Base-by-base conservation (phyloP, 495 filamentous ascomycete species). In the Tetracladium marchalianum region DNA sequence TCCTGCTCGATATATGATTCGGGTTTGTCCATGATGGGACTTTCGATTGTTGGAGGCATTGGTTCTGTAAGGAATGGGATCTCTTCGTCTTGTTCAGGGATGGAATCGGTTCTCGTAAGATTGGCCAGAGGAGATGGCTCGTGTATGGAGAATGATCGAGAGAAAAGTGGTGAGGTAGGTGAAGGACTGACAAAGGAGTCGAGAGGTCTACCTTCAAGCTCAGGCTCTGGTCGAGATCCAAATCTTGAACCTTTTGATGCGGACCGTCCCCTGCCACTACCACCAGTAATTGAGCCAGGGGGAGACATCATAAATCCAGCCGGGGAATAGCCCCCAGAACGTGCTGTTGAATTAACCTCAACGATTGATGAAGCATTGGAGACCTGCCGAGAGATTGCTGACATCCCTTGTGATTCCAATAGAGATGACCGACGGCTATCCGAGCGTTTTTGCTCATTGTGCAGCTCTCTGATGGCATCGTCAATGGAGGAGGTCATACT, bases 401-500 rank as follows among this genome's bases (percentile, higher is more conserved):
- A 55, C 24, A 53, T 43, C 4, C 40, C 51, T 0, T 62, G 57
- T n/a, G 67, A 65, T 19, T 60, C 57, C 13, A 57, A 47, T 56
- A 41, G 61, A 56, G 77, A 77, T 9, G 76, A 77, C 44, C 72
- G 63, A 35, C 76, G 71, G 55, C 81, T 81, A 34, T 80, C 78
- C 39, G 70, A 71, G 43, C 75, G 71, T 61, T 87, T 90, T 56
- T 87, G 81, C 53, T 87, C 86, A 45, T 75, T 69, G 56, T 87
- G 82, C 54, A 90, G 72, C 53, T 84, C 82, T 49, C 83, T 78
- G 43, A 95, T 86, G 54, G 89, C 86, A 58, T 81, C 79, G 35
- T 80, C 86, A 56, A 95, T 84, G 12, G 82, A 81, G n/a, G 80
- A 83, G 35, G 78, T 82, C 59, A 78, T 76, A 56, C 83, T 89